Evolutionary conservation across 257 asterid species (phyloP).

Genomic region (Parsonsia alboflavescens): DNA sequence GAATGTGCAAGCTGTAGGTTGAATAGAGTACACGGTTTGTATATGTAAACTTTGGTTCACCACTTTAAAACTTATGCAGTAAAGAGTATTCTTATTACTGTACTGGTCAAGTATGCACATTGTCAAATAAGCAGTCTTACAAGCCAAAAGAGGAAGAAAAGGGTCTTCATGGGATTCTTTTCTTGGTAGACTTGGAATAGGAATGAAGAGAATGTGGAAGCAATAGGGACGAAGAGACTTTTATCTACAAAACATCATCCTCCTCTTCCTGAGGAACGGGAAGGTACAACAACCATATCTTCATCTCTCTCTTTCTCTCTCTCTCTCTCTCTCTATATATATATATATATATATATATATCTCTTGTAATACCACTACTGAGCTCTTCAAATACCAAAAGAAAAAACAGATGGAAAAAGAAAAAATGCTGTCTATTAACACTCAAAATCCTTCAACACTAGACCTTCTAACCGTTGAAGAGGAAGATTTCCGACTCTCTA

Average conservation of each 20-base stretch:
- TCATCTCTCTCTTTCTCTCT: slow-evolving; percentile 12
- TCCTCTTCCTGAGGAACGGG: slow-evolving; percentile 21
- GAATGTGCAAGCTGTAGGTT: not conserved
- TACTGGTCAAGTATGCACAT: not conserved
- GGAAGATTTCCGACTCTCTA: slow-evolving; percentile 54
- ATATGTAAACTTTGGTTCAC: not conserved
- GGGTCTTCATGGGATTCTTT: too few species aligned
- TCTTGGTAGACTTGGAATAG: not conserved
- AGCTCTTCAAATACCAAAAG: slow-evolving; percentile 1
- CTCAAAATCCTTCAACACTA: slow-evolving; percentile 65
- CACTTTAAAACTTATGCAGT: not conserved
- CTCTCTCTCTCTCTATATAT: slow-evolving; percentile 28
- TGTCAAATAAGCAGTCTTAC: not conserved
- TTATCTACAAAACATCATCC: slow-evolving; percentile 43
- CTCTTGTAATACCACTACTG: slow-evolving; percentile 27
- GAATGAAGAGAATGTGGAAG: not conserved
- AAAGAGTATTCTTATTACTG: not conserved
- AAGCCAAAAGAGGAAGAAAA: not conserved
- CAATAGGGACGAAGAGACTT: not conserved
- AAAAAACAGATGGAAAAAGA: not conserved
- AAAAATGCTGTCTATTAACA: slow-evolving; percentile 43
- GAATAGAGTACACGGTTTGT: not conserved
- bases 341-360: slow-evolving; percentile 34
- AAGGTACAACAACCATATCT: slow-evolving; percentile 20
- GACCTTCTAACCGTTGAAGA: slow-evolving; percentile 52